Conservation (phyloP, 2,329 filamentous ascomycete species). For the Epichloe aotearoae region DNA sequence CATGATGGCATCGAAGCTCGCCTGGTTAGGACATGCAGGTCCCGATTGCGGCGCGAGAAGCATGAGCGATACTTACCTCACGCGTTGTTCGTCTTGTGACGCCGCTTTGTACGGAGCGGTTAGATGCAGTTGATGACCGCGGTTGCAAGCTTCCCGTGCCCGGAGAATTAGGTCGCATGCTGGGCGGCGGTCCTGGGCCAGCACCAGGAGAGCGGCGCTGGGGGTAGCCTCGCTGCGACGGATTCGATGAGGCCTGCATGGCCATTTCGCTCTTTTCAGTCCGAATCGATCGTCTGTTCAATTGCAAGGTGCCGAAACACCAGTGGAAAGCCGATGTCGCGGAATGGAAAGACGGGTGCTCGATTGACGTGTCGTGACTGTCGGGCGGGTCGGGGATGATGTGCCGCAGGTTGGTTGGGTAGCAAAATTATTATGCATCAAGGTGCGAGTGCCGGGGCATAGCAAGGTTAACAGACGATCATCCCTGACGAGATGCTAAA, state of each 20-base stretch:
- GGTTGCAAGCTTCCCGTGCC: slow-evolving; percentile 41
- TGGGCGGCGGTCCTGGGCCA: slow-evolving; percentile 45
- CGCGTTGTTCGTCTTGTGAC: slow-evolving; percentile 19
- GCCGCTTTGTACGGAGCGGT: slow-evolving; percentile 39
- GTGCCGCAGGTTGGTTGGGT: not conserved
- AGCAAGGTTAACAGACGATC: slow-evolving; percentile 1
- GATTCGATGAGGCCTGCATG: slow-evolving; percentile 37
- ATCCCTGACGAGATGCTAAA: slow-evolving; percentile 13
- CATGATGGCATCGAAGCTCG: slow-evolving; percentile 2
- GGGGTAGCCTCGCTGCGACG: slow-evolving; percentile 36
- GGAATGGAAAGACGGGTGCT: not conserved
- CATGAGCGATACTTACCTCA: slow-evolving; percentile 17
- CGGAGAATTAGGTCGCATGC: slow-evolving; percentile 48
- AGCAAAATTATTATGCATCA: slow-evolving; percentile 3
- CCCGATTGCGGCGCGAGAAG: not conserved
- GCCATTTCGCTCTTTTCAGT: not conserved
- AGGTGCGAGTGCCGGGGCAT: not conserved
- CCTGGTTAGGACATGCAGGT: not conserved
- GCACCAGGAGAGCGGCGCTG: slow-evolving; percentile 51
- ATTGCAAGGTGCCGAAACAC: not conserved
- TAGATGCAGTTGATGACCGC: slow-evolving; percentile 54
- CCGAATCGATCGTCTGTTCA: not conserved
- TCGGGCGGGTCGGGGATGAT: not conserved
- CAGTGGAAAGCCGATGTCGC: not conserved
- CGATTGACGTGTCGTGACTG: not conserved